Evolutionary conservation across 2,329 filamentous ascomycete species (phyloP).

Genomic region (Fusarium scirpi): DNA sequence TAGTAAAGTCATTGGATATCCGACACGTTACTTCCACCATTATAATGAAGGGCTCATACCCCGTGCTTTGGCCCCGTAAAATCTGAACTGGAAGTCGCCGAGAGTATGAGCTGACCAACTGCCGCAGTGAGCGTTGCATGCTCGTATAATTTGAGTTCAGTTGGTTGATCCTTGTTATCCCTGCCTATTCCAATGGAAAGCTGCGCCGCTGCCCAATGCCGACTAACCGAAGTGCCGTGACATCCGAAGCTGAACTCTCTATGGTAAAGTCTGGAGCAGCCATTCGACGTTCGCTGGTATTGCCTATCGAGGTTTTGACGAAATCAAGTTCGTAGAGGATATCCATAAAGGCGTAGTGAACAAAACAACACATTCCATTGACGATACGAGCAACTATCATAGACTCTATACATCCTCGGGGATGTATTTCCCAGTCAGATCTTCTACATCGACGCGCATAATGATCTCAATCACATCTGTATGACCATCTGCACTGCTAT

Average conservation of each 20-base stretch:
- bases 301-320: too few relatives aligned
- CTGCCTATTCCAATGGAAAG: too few relatives aligned
- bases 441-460: neutral
- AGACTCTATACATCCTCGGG: neutral
- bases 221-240: neutral
- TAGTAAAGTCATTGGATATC: too few relatives aligned
- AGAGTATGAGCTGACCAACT: neutral
- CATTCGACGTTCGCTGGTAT: too few relatives aligned
- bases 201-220: neutral
- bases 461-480: neutral
- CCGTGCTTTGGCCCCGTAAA: too few relatives aligned
- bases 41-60: too few relatives aligned
- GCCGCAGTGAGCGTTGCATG: too few relatives aligned
- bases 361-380: neutral
- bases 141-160: too few relatives aligned
- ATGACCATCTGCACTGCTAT: neutral
- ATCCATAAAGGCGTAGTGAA: too few relatives aligned
- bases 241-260: neutral
- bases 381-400: neutral
- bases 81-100: too few relatives aligned
- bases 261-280: too few relatives aligned
- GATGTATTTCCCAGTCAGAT: accelerated
- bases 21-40: accelerated
- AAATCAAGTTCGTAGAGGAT: too few relatives aligned
- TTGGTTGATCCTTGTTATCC: neutral